A percentile compares a stretch with the other conserved stretches of the same genome.
These are phyloP conservation scores for Populus nigra DNA, from an alignment of 345 rosid species.

Conservation along the genomic window DNA sequence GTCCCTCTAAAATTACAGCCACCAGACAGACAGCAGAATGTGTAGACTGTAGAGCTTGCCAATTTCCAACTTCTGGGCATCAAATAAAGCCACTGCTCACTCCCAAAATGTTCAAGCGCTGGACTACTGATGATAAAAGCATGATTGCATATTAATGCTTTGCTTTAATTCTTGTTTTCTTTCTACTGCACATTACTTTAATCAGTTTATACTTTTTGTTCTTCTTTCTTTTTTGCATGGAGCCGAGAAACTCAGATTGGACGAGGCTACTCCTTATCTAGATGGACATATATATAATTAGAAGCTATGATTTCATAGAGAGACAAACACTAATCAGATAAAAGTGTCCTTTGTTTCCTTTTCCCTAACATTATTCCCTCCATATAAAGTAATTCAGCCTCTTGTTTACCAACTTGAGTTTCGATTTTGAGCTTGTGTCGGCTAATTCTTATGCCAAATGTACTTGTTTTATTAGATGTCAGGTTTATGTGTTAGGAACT, in stretches of 20 bases:
- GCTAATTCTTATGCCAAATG: not conserved
- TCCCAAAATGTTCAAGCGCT: not conserved
- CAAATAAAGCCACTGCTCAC: not conserved
- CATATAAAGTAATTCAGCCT: too few species aligned
- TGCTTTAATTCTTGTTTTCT: conserved; percentile 12
- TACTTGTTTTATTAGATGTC: too few species aligned
- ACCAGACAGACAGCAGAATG: not conserved
- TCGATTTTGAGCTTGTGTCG: not conserved
- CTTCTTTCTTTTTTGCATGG: too few species aligned
- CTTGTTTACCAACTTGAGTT: too few species aligned
- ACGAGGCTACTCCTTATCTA: not conserved
- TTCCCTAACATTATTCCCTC: too few species aligned
- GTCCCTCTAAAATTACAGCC: not conserved
- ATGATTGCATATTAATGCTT: conserved; percentile 19
- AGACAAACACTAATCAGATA: not conserved
- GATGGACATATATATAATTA: not conserved
- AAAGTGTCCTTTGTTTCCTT: too few species aligned
- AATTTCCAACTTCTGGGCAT: not conserved
- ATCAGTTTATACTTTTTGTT: too few species aligned
- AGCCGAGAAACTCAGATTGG: conserved; percentile 7
- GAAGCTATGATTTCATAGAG: not conserved
- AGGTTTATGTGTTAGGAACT: not conserved
- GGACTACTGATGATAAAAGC: conserved; percentile 15
- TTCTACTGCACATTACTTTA: not conserved
- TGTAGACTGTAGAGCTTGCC: not conserved